These are phyloP conservation scores for Mariannaea elegans DNA, from an alignment of 2,329 filamentous ascomycete species.

Conservation along the genomic window DNA sequence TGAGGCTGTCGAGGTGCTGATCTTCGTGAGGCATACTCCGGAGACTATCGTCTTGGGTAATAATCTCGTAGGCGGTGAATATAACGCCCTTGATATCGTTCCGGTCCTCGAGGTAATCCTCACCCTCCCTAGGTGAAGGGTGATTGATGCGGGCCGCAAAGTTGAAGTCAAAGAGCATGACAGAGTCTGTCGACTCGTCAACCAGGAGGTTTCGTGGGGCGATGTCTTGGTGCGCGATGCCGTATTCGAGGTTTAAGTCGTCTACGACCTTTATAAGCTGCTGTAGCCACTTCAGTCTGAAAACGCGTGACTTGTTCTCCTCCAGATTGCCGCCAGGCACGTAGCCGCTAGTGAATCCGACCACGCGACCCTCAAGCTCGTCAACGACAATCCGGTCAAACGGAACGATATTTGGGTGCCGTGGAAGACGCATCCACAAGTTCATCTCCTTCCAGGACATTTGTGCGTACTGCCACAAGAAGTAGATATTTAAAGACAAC, in stretches of 20 bases:
- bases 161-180: conserved; percentile 51
- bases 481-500: conserved; percentile 48
- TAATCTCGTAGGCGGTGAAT: conserved; percentile 50
- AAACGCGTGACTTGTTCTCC: conserved; percentile 41
- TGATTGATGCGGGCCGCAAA: conserved; percentile 34
- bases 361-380: conserved; percentile 40
- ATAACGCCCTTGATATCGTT: conserved; percentile 48
- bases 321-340: conserved; percentile 44
- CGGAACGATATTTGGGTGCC: conserved; percentile 46
- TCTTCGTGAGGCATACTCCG: conserved; percentile 36
- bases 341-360: conserved; percentile 48
- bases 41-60: conserved; percentile 43
- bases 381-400: conserved; percentile 47
- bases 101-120: conserved; percentile 27
- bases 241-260: conserved; percentile 47
- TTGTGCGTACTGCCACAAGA: conserved; percentile 30
- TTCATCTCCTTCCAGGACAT: conserved; percentile 47
- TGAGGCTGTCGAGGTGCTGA: conserved; percentile 32
- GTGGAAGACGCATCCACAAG: conserved; percentile 45
- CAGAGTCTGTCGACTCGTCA: conserved; percentile 42
- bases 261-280: conserved; percentile 46
- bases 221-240: conserved; percentile 51
- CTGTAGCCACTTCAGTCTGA: conserved; percentile 47
- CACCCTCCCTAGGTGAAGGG: conserved; percentile 4
- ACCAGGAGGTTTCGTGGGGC: conserved; percentile 50